Evolutionary conservation across 805 yeast genomes (phyloP).

Genomic region (Saturnispora mendoncae): DNA sequence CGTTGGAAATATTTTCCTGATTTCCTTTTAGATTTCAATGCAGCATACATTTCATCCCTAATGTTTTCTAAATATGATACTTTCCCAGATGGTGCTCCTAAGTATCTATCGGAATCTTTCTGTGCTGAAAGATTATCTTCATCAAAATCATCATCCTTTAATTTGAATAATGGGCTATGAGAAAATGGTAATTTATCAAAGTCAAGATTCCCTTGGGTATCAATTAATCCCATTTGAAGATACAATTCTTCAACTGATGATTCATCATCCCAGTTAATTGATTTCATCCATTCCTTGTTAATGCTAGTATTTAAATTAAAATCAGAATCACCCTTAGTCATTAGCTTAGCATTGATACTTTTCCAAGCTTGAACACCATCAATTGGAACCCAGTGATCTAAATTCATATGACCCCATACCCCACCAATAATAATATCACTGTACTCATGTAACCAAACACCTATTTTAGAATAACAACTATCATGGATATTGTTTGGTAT

Average conservation of each 20-base stretch:
- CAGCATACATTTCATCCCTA: slow-evolving; percentile 44
- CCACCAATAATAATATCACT: slow-evolving; percentile 80
- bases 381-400: slow-evolving; percentile 75
- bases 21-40: slow-evolving; percentile 36
- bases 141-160: slow-evolving; percentile 14
- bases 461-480: slow-evolving; percentile 64
- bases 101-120: slow-evolving; percentile 29
- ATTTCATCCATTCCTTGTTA: slow-evolving; percentile 20
- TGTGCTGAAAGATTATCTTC: slow-evolving; percentile 15
- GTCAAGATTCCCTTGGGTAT: slow-evolving; percentile 1
- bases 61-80: slow-evolving; percentile 53
- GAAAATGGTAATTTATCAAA: slow-evolving; percentile 7
- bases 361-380: slow-evolving; percentile 64
- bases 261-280: slow-evolving; percentile 6
- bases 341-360: slow-evolving; percentile 28
- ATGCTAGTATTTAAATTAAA: slow-evolving; percentile 14
- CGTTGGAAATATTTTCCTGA: slow-evolving; percentile 42
- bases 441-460: slow-evolving; percentile 76
- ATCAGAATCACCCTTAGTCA: slow-evolving; percentile 16
- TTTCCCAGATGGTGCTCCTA: slow-evolving; percentile 64
- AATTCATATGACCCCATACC: slow-evolving; percentile 81
- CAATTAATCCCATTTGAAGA: slow-evolving; percentile 4
- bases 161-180: neutral
- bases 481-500: slow-evolving; percentile 67
- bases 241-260: slow-evolving; percentile 14